Conservation (phyloP, 73 alveolate genomes). For the Symbiodinium natans region DNA sequence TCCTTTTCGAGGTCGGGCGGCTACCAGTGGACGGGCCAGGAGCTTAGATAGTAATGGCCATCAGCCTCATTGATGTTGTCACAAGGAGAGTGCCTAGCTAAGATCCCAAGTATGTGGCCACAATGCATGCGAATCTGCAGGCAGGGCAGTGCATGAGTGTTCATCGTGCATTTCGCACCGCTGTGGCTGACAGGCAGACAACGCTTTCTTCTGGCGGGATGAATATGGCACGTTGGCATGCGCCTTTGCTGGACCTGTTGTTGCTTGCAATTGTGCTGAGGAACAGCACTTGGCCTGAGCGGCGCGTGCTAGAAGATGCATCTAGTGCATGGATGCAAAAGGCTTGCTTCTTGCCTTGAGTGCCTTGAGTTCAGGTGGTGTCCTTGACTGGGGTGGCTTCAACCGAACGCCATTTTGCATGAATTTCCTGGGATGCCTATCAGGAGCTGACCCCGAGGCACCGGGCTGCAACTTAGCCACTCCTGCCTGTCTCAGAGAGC, state of each 20-base stretch:
- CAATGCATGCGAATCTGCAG: slow-evolving; percentile 86
- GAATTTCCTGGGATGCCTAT: slow-evolving; percentile 81
- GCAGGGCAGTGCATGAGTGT: not conserved
- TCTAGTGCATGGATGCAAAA: too few relatives aligned
- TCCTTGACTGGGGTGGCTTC: slow-evolving; percentile 89
- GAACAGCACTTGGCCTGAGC: too few relatives aligned
- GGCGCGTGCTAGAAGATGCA: too few relatives aligned
- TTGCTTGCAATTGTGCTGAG: not conserved
- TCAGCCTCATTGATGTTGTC: not conserved
- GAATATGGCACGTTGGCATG: slow-evolving; percentile 50
- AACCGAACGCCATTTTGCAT: slow-evolving; percentile 55
- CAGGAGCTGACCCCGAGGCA: slow-evolving; percentile 85
- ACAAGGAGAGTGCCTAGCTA: not conserved
- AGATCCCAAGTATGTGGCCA: slow-evolving; percentile 64
- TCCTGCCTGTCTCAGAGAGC: not conserved
- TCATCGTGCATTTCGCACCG: not conserved
- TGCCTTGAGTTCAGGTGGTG: slow-evolving; percentile 62
- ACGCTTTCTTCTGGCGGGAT: slow-evolving; percentile 87
- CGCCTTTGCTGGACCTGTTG: not conserved
- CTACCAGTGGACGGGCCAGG: not conserved
- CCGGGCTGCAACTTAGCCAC: not conserved
- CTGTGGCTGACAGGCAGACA: slow-evolving; percentile 55
- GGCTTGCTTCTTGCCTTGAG: too few relatives aligned
- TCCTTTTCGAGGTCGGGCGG: not conserved
- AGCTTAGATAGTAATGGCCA: not conserved